phyloP scores from a whole-genome alignment of 805 yeast genomes.

The Lachancea waltii region DNA sequence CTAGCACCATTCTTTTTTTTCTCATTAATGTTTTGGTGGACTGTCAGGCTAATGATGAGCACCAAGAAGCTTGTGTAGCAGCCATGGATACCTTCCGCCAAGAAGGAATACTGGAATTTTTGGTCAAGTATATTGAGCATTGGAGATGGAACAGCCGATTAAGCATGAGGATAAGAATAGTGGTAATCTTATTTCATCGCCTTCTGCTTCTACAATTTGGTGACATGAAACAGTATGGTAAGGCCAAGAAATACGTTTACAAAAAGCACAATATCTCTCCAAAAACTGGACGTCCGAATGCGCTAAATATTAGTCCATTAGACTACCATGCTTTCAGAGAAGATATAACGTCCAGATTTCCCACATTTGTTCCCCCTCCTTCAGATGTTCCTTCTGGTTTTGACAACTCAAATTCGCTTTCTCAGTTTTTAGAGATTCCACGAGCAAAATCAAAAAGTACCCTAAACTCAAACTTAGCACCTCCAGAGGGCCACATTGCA shows the following conservation, averaged over 20 bases:
- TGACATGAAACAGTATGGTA: conserved; percentile 34
- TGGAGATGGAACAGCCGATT: conserved; percentile 55
- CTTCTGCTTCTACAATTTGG: conserved; percentile 60
- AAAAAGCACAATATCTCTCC: conserved; percentile 32
- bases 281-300: conserved; percentile 17
- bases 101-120: conserved; percentile 35
- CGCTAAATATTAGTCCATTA: conserved; percentile 62
- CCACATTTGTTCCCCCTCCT: conserved; percentile 53
- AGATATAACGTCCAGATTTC: conserved; percentile 68
- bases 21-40: conserved; percentile 21
- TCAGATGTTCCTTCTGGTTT: conserved; percentile 40
- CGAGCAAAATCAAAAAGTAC: conserved; percentile 38
- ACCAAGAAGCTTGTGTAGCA: conserved; percentile 1
- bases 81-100: conserved; percentile 15
- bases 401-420: conserved; percentile 47
- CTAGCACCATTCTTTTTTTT: conserved; percentile 24
- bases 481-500: conserved; percentile 44
- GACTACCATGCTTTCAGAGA: conserved; percentile 78
- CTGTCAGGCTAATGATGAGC: conserved; percentile 9
- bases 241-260: conserved; percentile 43
- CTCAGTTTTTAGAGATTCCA: conserved; percentile 55
- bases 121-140: conserved; percentile 49
- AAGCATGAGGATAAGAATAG: conserved; percentile 47
- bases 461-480: conserved; percentile 25
- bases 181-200: conserved; percentile 49